Conservation (phyloP, 2,329 filamentous ascomycete genomes). For the Biscogniauxia mediterranea region DNA sequence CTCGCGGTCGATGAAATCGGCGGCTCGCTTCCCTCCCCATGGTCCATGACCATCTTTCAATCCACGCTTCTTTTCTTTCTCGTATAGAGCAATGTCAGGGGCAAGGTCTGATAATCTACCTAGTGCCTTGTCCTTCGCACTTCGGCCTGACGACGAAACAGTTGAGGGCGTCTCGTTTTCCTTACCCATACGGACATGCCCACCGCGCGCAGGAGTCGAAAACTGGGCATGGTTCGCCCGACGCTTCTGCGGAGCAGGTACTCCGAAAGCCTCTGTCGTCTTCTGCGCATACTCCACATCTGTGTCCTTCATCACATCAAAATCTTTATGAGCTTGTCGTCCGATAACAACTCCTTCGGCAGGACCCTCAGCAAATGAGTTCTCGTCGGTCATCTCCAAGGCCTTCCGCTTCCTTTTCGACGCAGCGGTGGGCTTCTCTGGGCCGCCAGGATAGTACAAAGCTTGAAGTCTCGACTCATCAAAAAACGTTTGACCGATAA, state of each 20-base stretch:
- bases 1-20: slow-evolving; percentile 56
- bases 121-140: slow-evolving; percentile 84
- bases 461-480: slow-evolving; percentile 61
- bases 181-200: slow-evolving; percentile 60
- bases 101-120: slow-evolving; percentile 73
- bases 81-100: slow-evolving; percentile 82
- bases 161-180: slow-evolving; percentile 80
- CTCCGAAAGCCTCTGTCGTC: slow-evolving; percentile 33
- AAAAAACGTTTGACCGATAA: slow-evolving; percentile 85
- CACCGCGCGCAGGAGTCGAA: slow-evolving; percentile 52
- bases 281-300: slow-evolving; percentile 36
- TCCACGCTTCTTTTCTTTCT: slow-evolving; percentile 85
- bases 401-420: slow-evolving; percentile 51
- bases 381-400: slow-evolving; percentile 49
- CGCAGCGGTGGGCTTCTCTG: slow-evolving; percentile 41
- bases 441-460: slow-evolving; percentile 66
- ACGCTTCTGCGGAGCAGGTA: slow-evolving; percentile 30
- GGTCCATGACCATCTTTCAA: slow-evolving; percentile 46
- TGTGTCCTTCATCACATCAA: slow-evolving; percentile 45
- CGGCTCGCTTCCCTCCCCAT: slow-evolving; percentile 63
- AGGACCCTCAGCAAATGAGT: slow-evolving; percentile 46
- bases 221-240: slow-evolving; percentile 35
- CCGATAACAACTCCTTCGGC: slow-evolving; percentile 48
- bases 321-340: slow-evolving; percentile 39
- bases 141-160: slow-evolving; percentile 69